A percentile compares a stretch with the other conserved stretches of the same genome.
Evolutionary conservation across 495 filamentous ascomycete species (phyloP).

Genomic region (Glonium stellatum): DNA sequence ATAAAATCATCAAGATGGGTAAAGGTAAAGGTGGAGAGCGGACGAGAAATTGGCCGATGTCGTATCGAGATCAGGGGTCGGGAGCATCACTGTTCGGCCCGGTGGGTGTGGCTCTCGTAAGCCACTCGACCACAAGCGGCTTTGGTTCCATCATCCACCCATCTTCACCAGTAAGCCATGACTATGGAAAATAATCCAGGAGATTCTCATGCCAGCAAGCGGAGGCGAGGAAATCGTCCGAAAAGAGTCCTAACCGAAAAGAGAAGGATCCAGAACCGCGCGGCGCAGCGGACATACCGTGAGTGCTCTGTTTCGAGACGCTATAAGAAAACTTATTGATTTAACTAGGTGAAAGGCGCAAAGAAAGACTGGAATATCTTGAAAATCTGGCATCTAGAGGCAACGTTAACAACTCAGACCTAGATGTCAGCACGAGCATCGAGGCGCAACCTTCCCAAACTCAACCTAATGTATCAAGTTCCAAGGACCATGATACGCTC

Average conservation of each 20-base stretch:
- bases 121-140: background rate
- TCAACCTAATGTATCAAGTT: too few species aligned
- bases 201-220: background rate
- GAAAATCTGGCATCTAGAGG: background rate
- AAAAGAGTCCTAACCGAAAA: constrained; percentile 17
- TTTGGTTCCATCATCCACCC: background rate
- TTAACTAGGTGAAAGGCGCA: constrained; percentile 9
- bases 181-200: background rate
- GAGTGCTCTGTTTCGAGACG: background rate
- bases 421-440: too few species aligned
- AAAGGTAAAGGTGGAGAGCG: background rate
- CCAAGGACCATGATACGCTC: too few species aligned
- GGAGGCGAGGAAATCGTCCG: background rate
- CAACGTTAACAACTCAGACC: background rate
- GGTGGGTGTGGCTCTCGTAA: background rate
- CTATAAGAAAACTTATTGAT: background rate
- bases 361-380: constrained; percentile 11
- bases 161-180: background rate
- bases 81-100: background rate
- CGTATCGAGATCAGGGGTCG: too few species aligned
- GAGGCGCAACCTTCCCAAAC: too few species aligned
- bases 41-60: background rate
- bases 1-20: too few species aligned
- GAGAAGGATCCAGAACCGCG: constrained; percentile 14
- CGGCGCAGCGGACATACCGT: constrained; percentile 14